phyloP scores from a whole-genome alignment of 257 asterid species.

The Linderniella brevidens region DNA sequence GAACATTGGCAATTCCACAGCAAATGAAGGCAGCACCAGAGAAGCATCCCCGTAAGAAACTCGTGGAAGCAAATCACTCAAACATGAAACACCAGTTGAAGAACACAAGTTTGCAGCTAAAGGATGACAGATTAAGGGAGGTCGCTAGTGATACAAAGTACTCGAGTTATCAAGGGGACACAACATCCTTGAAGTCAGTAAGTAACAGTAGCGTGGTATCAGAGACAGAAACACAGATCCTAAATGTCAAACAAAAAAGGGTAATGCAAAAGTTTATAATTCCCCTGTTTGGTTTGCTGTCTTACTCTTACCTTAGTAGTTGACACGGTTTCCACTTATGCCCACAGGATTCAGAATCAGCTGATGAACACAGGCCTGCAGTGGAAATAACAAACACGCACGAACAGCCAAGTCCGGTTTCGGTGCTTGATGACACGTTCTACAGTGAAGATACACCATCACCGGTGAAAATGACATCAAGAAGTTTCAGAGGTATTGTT shows the following conservation, averaged over 20 bases:
- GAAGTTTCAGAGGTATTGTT: slow-evolving; percentile 59
- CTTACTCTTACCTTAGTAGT: slow-evolving; percentile 8
- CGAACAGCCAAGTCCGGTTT: slow-evolving; percentile 94
- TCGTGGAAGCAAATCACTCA: slow-evolving; percentile 18
- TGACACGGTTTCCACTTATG: slow-evolving; percentile 14
- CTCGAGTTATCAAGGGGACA: slow-evolving; percentile 46
- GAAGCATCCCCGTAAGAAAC: slow-evolving; percentile 19
- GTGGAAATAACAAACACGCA: slow-evolving; percentile 25
- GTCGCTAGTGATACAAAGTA: slow-evolving; percentile 27
- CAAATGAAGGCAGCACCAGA: slow-evolving; percentile 25
- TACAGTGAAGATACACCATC: slow-evolving; percentile 75
- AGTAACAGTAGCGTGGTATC: slow-evolving; percentile 53
- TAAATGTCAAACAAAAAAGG: slow-evolving; percentile 19
- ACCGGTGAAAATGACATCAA: slow-evolving; percentile 65
- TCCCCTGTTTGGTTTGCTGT: slow-evolving; percentile 1
- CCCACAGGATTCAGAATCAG: slow-evolving; percentile 34
- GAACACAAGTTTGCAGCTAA: slow-evolving; percentile 21
- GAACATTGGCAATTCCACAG: slow-evolving; percentile 17
- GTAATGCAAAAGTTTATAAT: slow-evolving; percentile 20
- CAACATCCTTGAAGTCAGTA: slow-evolving; percentile 61
- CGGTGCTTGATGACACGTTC: slow-evolving; percentile 72
- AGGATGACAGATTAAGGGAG: slow-evolving; percentile 34
- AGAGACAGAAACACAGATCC: slow-evolving; percentile 42
- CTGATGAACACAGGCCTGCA: slow-evolving; percentile 26
- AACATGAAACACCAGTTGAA: slow-evolving; percentile 25